Base-by-base conservation (phyloP, 441 rosid species). In the Populus hybrid region DNA sequence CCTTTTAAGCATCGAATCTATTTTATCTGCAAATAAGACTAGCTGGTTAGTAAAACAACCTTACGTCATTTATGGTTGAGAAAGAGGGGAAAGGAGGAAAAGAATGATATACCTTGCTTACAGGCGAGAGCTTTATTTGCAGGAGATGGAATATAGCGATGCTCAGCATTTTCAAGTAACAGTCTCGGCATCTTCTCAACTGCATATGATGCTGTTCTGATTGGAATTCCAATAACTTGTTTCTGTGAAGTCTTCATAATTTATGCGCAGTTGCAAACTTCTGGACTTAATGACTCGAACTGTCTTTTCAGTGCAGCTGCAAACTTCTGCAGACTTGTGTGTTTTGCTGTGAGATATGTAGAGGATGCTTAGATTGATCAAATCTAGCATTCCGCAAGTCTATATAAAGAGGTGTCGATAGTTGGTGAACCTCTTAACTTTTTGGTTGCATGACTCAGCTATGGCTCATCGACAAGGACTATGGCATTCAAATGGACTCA, bases 381-480 rank as follows among this genome's bases (percentile, higher is more conserved):
- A 76, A 19, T 59, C 67, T 50, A 67, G 67, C 61, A 46, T 36
- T 73, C n/a, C 24, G 74, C 67, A 66, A 4, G 66, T 73, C 75
- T 80, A 79, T 86, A 59, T 84, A 79, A 82, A 34, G 82, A 83
- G 46, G 82, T 53, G 61, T 19, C 78, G n/a, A 21, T 50, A 82
- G 75, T 8, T 77, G 80, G 59, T 71, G 72, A 80, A 23, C 19
- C 35, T 64, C 12, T 61, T 4, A 46, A 46, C 42, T 82, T 76
- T 78, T 75, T 76, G 65, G 14, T 46, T 79, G 77, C 77, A 78
- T 83, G 90, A 87, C 84, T 89, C 88, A 85, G 71, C 69, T 26
- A 64, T 84, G 79, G 74, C 79, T 81, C 88, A 85, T 82, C 79
- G 76, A 77, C 78, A 64, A 72, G 79, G 69, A 36, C 24, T 40